phyloP scores from a whole-genome alignment of 2,329 filamentous ascomycete genomes.

The Chrysoporthe austroafricana region DNA sequence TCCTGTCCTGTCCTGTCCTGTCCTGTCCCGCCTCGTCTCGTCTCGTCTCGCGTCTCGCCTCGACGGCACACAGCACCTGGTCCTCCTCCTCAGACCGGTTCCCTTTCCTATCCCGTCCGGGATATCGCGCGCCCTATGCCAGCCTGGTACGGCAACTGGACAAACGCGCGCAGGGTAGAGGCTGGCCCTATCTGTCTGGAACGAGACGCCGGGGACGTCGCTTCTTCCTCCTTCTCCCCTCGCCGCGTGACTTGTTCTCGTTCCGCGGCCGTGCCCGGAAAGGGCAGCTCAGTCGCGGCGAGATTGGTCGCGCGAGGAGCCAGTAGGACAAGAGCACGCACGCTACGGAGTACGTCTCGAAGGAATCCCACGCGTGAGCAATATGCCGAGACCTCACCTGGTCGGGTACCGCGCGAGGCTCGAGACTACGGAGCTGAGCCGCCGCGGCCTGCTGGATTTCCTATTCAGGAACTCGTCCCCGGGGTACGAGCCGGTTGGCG shows the following conservation, averaged over 20 bases:
- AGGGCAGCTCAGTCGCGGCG: constrained; percentile 7
- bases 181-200: not conserved
- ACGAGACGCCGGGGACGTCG: not conserved
- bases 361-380: constrained; percentile 14
- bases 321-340: constrained; percentile 6
- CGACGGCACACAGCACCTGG: not conserved
- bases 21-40: not conserved
- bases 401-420: constrained; percentile 6
- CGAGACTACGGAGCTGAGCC: constrained; percentile 25
- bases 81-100: not conserved
- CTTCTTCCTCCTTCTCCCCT: not conserved
- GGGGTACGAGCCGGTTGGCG: not conserved
- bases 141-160: not conserved
- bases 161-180: not conserved
- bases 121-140: not conserved
- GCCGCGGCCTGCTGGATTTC: constrained; percentile 25
- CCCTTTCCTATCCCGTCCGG: not conserved
- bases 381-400: constrained; percentile 18
- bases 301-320: constrained; percentile 11
- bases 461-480: constrained; percentile 19
- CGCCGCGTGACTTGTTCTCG: not conserved
- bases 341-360: constrained; percentile 7
- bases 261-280: constrained; percentile 21
- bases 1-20: not conserved
- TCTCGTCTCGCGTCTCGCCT: not conserved